Percentiles rank a stretch among this genome's conserved stretches.
phyloP scores from a whole-genome alignment of 345 rosid genomes.

The Hibiscus tridactylites region DNA sequence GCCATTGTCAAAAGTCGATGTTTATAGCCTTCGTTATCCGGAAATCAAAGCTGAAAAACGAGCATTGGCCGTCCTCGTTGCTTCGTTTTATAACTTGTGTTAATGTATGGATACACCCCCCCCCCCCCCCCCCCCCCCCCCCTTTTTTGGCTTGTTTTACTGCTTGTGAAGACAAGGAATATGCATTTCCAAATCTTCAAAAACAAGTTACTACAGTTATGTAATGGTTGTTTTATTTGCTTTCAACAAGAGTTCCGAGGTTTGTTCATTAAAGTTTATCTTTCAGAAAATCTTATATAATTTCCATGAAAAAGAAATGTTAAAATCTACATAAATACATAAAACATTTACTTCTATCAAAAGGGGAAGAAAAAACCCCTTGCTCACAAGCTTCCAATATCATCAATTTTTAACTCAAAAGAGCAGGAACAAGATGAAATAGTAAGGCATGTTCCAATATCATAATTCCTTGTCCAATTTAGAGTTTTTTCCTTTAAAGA shows the following conservation, averaged over 20 bases:
- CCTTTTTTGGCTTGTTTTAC: not conserved
- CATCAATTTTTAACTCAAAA: too few species aligned
- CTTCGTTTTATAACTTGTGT: not conserved
- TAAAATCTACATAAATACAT: too few species aligned
- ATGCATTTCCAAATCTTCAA: not conserved
- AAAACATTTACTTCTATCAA: too few species aligned
- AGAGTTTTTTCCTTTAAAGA: conserved; percentile 38
- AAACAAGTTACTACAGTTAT: not conserved
- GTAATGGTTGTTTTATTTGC: not conserved
- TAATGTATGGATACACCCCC: not conserved
- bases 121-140: too few species aligned
- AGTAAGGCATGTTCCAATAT: conserved; percentile 3
- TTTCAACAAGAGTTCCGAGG: not conserved
- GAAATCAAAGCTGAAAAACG: not conserved
- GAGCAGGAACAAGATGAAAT: not conserved
- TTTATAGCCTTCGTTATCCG: not conserved
- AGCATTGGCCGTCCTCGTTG: not conserved
- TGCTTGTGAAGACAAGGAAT: not conserved
- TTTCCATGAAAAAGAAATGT: too few species aligned
- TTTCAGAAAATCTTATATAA: too few species aligned
- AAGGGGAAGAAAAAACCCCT: too few species aligned
- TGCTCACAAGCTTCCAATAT: too few species aligned
- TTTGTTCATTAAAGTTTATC: not conserved
- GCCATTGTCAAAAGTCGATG: not conserved
- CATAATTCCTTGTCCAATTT: conserved; percentile 36